phyloP scores from a whole-genome alignment of 495 filamentous ascomycete genomes.

The Glutinoglossum americanum region DNA sequence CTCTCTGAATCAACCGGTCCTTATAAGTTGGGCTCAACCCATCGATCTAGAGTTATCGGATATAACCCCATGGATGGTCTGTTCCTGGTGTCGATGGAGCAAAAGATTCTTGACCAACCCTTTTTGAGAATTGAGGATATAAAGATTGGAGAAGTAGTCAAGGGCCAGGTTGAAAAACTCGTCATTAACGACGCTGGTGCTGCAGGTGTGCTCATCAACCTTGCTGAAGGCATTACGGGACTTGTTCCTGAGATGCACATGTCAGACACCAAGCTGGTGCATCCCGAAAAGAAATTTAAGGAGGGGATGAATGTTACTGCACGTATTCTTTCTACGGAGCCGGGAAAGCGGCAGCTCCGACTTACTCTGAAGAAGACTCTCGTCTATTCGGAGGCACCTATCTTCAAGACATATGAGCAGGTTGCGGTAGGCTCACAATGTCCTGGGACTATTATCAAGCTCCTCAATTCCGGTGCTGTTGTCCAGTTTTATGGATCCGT shows the following conservation, averaged over 20 bases:
- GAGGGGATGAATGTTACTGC: slow-evolving; percentile 68
- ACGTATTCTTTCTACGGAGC: slow-evolving; percentile 61
- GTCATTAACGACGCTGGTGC: slow-evolving; percentile 49
- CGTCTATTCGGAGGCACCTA: slow-evolving; percentile 58
- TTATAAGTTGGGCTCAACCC: slow-evolving; percentile 53
- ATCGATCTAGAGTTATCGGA: slow-evolving; percentile 62
- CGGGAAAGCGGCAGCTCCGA: slow-evolving; percentile 54
- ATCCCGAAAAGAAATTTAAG: slow-evolving; percentile 88
- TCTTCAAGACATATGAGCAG: slow-evolving; percentile 54
- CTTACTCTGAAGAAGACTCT: slow-evolving; percentile 87
- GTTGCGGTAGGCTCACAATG: slow-evolving; percentile 48
- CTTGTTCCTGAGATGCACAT: slow-evolving; percentile 75
- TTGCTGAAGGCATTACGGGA: slow-evolving; percentile 71
- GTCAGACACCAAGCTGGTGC: slow-evolving; percentile 65
- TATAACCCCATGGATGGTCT: slow-evolving; percentile 75
- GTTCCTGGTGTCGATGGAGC: slow-evolving; percentile 67
- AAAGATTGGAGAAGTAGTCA: slow-evolving; percentile 55
- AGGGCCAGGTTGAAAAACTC: slow-evolving; percentile 70
- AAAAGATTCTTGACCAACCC: slow-evolving; percentile 60
- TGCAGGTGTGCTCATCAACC: slow-evolving; percentile 55
- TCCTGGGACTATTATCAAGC: slow-evolving; percentile 64
- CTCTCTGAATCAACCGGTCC: slow-evolving; percentile 52
- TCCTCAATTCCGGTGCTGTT: slow-evolving; percentile 57
- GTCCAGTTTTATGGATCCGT: slow-evolving; percentile 81
- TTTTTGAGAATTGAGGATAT: slow-evolving; percentile 83